phyloP scores from a whole-genome alignment of 208 protist genomes.

The Phytomonas francai region DNA sequence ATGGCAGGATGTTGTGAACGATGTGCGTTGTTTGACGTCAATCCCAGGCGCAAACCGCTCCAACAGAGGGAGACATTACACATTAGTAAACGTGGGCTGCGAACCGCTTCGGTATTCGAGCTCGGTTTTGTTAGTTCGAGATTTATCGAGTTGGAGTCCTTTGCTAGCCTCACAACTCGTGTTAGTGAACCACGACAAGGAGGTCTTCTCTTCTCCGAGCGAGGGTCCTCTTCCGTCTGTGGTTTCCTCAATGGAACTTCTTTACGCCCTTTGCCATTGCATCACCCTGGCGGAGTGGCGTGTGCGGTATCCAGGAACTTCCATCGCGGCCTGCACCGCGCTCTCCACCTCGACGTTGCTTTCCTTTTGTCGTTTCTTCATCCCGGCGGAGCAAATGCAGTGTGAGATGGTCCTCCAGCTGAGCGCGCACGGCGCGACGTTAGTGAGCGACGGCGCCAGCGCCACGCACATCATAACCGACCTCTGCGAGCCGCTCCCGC shows the following conservation, averaged over 20 bases:
- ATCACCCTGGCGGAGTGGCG: conserved; percentile 55
- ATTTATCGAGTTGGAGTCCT: conserved; percentile 29
- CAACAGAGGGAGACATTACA: conserved; percentile 9
- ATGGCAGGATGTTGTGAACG: conserved; percentile 32
- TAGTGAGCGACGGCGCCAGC: conserved; percentile 25
- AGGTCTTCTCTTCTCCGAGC: conserved; percentile 2
- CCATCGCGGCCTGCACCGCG: conserved; percentile 36
- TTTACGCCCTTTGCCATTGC: conserved; percentile 55
- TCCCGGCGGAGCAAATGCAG: conserved; percentile 9
- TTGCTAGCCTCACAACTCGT: conserved; percentile 33
- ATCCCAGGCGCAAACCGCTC: conserved; percentile 17
- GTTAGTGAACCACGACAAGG: conserved; percentile 27
- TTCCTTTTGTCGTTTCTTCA: conserved; percentile 48
- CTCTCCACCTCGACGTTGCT: conserved; percentile 40
- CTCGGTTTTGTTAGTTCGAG: conserved; percentile 36
- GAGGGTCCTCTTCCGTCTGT: background rate
- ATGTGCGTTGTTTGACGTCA: conserved; percentile 25
- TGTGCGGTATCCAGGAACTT: conserved; percentile 54
- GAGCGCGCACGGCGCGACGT: conserved; percentile 33
- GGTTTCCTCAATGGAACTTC: conserved; percentile 45
- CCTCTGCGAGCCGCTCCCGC: conserved; percentile 7
- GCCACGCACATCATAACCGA: conserved; percentile 58
- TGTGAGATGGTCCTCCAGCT: conserved; percentile 26
- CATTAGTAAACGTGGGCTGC: conserved; percentile 31
- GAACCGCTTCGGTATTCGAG: conserved; percentile 20